Percentiles rank a stretch among this genome's conserved stretches.
Evolutionary conservation across 164 flowering plant species (phyloP).

Genomic region (Cinnamomum chago): DNA sequence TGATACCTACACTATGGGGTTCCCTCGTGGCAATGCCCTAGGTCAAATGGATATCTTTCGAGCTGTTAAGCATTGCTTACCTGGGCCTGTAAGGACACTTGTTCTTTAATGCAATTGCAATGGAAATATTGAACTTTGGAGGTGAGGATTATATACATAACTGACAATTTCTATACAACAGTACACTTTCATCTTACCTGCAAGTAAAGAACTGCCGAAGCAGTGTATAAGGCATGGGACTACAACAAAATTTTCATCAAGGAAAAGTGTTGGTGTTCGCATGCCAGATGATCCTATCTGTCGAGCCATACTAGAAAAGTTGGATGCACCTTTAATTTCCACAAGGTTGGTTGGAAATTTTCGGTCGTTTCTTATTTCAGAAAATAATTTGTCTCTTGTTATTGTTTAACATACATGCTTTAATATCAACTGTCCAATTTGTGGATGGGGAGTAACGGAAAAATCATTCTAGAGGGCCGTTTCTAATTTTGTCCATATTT

Average conservation of each 20-base stretch:
- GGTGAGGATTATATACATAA: not conserved
- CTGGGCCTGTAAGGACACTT: conserved; percentile 80
- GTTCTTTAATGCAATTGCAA: not conserved
- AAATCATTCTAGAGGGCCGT: too few relatives aligned
- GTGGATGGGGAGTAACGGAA: too few relatives aligned
- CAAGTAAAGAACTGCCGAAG: conserved; percentile 85
- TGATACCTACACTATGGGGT: conserved; percentile 78
- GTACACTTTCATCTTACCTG: conserved; percentile 93
- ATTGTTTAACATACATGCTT: too few relatives aligned
- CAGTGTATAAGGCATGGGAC: conserved; percentile 70
- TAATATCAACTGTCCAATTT: too few relatives aligned
- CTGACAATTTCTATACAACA: conserved; percentile 24
- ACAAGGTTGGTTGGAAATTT: conserved; percentile 48
- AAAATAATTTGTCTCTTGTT: too few relatives aligned
- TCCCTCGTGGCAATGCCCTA: conserved; percentile 73
- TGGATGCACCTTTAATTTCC: conserved; percentile 75
- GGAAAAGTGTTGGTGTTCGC: conserved; percentile 82
- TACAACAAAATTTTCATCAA: conserved; percentile 50
- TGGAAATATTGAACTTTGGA: not conserved
- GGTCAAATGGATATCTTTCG: conserved; percentile 77
- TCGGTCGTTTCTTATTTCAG: not conserved
- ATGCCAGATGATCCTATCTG: conserved; percentile 83
- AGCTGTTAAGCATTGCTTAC: conserved; percentile 83
- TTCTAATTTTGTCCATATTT: too few relatives aligned
- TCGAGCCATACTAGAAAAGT: conserved; percentile 65